These are phyloP conservation scores for Mycosarcoma mackinlayi DNA, from an alignment of 1,284 basidiomycete species.

Conservation along the genomic window DNA sequence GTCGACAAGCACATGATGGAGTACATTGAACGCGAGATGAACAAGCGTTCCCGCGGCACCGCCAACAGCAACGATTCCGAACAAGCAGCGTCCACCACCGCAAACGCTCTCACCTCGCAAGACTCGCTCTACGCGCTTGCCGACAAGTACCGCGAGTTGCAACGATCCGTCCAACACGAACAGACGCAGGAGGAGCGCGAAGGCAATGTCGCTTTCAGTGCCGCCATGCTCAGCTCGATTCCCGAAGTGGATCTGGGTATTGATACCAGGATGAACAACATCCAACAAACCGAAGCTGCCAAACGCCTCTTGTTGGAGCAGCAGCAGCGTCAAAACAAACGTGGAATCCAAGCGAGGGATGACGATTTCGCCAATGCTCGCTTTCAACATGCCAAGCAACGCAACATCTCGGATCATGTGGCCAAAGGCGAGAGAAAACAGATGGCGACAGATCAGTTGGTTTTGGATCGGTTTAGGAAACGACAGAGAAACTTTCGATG, in stretches of 20 bases:
- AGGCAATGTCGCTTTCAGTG: constrained; percentile 88
- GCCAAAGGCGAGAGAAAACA: constrained; percentile 74
- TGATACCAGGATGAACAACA: constrained; percentile 91
- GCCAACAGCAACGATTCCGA: not conserved
- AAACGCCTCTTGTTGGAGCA: constrained; percentile 84
- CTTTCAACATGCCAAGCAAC: constrained; percentile 9
- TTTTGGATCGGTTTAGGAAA: constrained; percentile 72
- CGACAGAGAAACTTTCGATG: constrained; percentile 32
- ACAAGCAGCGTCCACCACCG: constrained; percentile 1
- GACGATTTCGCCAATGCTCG: constrained; percentile 83
- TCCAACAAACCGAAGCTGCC: constrained; percentile 95
- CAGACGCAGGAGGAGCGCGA: constrained; percentile 75
- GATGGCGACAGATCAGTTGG: constrained; percentile 89
- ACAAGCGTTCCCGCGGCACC: constrained; percentile 72
- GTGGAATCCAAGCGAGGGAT: constrained; percentile 75
- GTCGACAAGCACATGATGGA: constrained; percentile 99
- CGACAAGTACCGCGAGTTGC: constrained; percentile 73
- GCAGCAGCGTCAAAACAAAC: constrained; percentile 71
- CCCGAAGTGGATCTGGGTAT: constrained; percentile 97
- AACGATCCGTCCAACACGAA: constrained; percentile 70
- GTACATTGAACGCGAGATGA: constrained; percentile 93
- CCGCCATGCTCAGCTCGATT: constrained; percentile 92
- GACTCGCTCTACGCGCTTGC: constrained; percentile 84
- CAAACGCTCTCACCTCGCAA: constrained; percentile 81
- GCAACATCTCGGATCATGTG: not conserved